Conservation (phyloP, 2,329 filamentous ascomycete genomes). For the Neopestalotiopsis rosae region DNA sequence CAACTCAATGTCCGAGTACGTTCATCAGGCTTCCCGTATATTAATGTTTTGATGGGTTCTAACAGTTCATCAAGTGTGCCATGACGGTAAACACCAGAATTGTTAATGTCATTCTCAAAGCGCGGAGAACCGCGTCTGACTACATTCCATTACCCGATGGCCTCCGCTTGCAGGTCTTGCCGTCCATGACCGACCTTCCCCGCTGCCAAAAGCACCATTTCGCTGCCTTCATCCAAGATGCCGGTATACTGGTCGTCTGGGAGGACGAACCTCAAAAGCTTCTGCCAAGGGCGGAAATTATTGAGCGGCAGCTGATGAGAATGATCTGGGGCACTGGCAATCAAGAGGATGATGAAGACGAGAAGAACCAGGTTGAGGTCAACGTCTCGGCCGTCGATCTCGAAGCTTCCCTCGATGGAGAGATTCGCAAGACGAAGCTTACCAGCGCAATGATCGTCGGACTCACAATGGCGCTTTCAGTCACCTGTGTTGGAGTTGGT, state of each 20-base stretch:
- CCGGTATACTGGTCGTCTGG: conserved; percentile 66
- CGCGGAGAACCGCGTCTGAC: conserved; percentile 49
- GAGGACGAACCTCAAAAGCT: conserved; percentile 65
- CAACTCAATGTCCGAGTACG: conserved; percentile 45
- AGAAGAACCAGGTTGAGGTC: conserved; percentile 39
- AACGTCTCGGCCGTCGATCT: conserved; percentile 47
- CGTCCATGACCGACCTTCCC: conserved; percentile 60
- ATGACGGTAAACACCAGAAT: conserved; percentile 72
- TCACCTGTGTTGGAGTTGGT: conserved; percentile 60
- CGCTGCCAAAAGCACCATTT: conserved; percentile 69
- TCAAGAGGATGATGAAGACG: conserved; percentile 44
- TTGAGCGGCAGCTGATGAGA: conserved; percentile 59
- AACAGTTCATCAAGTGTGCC: conserved; percentile 52
- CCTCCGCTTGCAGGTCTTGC: conserved; percentile 66
- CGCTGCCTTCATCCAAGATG: conserved; percentile 66
- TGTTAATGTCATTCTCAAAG: conserved; percentile 62
- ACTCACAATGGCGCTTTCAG: conserved; percentile 56
- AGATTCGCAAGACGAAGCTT: conserved; percentile 56
- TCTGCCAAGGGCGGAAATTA: conserved; percentile 53
- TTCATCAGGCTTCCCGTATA: conserved; percentile 16
- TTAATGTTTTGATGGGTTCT: background rate
- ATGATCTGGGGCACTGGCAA: conserved; percentile 61
- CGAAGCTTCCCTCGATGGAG: conserved; percentile 45
- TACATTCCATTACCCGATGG: conserved; percentile 65
- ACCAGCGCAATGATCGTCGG: conserved; percentile 60